Conservation (phyloP, 768 basidiomycete genomes). For the Lactarius tabidus region DNA sequence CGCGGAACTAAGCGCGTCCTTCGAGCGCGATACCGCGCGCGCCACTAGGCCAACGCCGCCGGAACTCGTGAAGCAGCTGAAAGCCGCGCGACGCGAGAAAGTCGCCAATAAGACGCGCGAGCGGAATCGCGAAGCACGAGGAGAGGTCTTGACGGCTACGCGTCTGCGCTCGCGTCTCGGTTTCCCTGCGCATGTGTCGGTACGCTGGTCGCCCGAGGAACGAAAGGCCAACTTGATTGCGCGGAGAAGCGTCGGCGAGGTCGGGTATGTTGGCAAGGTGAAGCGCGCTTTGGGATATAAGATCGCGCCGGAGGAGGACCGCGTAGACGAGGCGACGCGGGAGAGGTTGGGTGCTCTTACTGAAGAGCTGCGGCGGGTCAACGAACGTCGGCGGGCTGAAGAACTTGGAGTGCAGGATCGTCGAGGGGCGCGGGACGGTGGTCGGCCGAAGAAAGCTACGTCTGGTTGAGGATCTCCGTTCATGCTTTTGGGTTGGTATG, state of each 20-base stretch:
- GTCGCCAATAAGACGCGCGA: conserved; percentile 63
- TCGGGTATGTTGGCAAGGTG: conserved; percentile 64
- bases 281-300: conserved; percentile 55
- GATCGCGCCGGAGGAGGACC: conserved; percentile 36
- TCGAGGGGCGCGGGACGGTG: background rate
- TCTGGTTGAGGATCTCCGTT: background rate
- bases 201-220: conserved; percentile 46
- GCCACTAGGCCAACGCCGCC: conserved; percentile 42
- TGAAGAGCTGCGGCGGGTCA: conserved; percentile 32
- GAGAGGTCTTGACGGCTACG: conserved; percentile 56
- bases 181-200: conserved; percentile 60
- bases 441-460: conserved; percentile 11
- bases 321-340: conserved; percentile 33
- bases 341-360: conserved; percentile 31
- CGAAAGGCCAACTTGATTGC: conserved; percentile 48
- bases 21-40: conserved; percentile 35
- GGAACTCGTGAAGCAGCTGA: conserved; percentile 45
- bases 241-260: conserved; percentile 52
- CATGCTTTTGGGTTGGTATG: background rate
- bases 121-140: conserved; percentile 52
- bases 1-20: conserved; percentile 33
- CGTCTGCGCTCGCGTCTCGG: conserved; percentile 46
- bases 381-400: conserved; percentile 24
- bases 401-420: background rate
- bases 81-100: conserved; percentile 55